phyloP scores from a whole-genome alignment of 768 basidiomycete genomes.

The Mycena vitilis region DNA sequence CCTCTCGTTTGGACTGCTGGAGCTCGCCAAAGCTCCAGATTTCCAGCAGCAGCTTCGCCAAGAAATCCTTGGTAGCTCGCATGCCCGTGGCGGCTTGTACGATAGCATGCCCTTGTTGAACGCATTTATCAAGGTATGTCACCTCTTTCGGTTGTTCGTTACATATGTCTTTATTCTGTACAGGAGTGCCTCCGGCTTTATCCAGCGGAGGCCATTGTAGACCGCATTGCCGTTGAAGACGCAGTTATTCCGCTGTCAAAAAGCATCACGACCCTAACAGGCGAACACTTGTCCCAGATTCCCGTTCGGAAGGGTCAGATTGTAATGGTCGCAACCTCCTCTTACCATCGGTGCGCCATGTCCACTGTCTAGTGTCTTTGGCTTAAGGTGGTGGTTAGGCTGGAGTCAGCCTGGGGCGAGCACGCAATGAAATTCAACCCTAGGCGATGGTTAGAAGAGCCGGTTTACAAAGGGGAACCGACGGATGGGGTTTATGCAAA shows the following conservation, averaged over 20 bases:
- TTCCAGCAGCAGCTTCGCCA: constrained; percentile 17
- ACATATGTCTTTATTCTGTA: neutral
- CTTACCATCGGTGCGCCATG: constrained; percentile 12
- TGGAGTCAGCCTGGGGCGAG: no score
- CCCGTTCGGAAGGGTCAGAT: constrained; percentile 26
- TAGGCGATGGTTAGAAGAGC: no score
- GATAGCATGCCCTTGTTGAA: constrained; percentile 25
- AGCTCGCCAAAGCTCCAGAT: constrained; percentile 21
- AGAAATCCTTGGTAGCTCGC: constrained; percentile 14
- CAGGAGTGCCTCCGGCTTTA: constrained; percentile 30
- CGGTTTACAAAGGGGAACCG: no score
- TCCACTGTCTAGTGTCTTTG: no score
- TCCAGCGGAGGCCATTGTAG: constrained; percentile 18
- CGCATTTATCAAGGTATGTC: constrained; percentile 27
- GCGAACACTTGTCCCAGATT: constrained; percentile 3
- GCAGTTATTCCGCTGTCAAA: constrained; percentile 13
- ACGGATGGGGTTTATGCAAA: no score
- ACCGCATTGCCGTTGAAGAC: constrained; percentile 20
- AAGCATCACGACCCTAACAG: neutral
- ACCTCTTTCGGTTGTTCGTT: neutral
- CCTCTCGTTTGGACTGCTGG: neutral
- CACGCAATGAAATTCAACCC: no score
- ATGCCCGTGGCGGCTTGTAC: neutral
- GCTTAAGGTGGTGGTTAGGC: no score
- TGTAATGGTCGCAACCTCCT: neutral